A percentile compares a stretch with the other conserved stretches of the same genome.
phyloP scores from a whole-genome alignment of 2,329 filamentous ascomycete genomes.

The Lecanicillium sp. region DNA sequence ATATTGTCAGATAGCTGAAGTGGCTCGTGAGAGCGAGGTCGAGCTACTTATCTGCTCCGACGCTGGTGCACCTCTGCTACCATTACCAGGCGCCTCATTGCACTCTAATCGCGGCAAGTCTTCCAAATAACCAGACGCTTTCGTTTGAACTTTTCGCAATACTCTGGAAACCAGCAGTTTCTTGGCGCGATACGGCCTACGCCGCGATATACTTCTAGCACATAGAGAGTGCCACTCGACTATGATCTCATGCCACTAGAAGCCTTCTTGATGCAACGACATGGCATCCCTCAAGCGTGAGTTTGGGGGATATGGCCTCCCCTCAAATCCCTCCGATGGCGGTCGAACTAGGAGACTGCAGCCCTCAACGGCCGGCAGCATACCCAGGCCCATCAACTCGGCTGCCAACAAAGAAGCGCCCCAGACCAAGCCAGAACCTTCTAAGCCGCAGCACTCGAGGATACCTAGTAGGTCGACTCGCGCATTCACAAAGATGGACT shows the following conservation, averaged over 20 bases:
- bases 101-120: too few species aligned
- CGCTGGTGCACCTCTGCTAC: too few species aligned
- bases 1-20: too few species aligned
- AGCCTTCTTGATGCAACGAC: slow-evolving; percentile 2
- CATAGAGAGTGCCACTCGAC: not conserved
- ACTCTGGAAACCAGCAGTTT: too few species aligned
- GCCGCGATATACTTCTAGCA: not conserved
- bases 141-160: too few species aligned
- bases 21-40: too few species aligned
- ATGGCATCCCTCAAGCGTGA: slow-evolving; percentile 14
- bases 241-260: slow-evolving; percentile 8
- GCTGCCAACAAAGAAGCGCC: not conserved
- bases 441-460: slow-evolving; percentile 5
- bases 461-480: slow-evolving; percentile 4
- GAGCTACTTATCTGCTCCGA: too few species aligned
- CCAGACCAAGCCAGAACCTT: not conserved
- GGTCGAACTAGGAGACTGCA: slow-evolving; percentile 6
- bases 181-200: not conserved
- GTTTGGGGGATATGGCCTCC: slow-evolving; percentile 13
- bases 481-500: not conserved
- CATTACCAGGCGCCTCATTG: too few species aligned
- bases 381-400: slow-evolving; percentile 1
- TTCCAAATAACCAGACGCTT: too few species aligned
- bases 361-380: not conserved
- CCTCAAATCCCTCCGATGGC: slow-evolving; percentile 11